Conservation (phyloP, 176 grass and related monocot species). For the Poa pratensis region DNA sequence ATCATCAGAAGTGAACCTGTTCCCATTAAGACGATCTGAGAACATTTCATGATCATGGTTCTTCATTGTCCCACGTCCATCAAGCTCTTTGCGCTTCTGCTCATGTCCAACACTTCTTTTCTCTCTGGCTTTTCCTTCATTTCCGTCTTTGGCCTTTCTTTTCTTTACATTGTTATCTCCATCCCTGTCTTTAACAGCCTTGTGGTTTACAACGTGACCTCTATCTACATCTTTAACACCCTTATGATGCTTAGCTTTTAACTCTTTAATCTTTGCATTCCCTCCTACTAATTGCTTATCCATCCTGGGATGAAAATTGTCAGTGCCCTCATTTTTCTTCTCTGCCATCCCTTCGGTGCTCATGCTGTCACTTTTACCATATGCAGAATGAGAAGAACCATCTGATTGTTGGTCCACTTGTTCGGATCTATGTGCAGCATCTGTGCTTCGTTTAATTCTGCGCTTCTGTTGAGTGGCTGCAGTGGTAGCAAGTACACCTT, state of each 20-base stretch:
- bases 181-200: slow-evolving; percentile 37
- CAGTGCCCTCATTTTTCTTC: slow-evolving; percentile 29
- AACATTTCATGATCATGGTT: slow-evolving; percentile 29
- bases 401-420: slow-evolving; percentile 33
- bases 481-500: slow-evolving; percentile 16
- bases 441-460: slow-evolving; percentile 28
- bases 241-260: slow-evolving; percentile 33
- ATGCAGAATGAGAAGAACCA: slow-evolving; percentile 37
- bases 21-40: slow-evolving; percentile 22
- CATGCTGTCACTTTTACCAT: slow-evolving; percentile 19
- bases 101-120: slow-evolving; percentile 38
- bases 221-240: slow-evolving; percentile 34
- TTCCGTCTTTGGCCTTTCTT: slow-evolving; percentile 42
- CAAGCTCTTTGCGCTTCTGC: slow-evolving; percentile 42
- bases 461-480: neutral
- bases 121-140: slow-evolving; percentile 18
- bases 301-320: slow-evolving; percentile 13
- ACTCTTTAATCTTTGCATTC: slow-evolving; percentile 48
- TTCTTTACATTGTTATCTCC: slow-evolving; percentile 35
- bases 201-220: slow-evolving; percentile 15
- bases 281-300: slow-evolving; percentile 13
- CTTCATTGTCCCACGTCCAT: slow-evolving; percentile 23
- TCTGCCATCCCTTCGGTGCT: slow-evolving; percentile 22
- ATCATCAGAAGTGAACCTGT: slow-evolving; percentile 35
- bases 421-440: slow-evolving; percentile 31